Conservation (phyloP, 106 monocot genomes). For the Dioscorea zingiberensis region DNA sequence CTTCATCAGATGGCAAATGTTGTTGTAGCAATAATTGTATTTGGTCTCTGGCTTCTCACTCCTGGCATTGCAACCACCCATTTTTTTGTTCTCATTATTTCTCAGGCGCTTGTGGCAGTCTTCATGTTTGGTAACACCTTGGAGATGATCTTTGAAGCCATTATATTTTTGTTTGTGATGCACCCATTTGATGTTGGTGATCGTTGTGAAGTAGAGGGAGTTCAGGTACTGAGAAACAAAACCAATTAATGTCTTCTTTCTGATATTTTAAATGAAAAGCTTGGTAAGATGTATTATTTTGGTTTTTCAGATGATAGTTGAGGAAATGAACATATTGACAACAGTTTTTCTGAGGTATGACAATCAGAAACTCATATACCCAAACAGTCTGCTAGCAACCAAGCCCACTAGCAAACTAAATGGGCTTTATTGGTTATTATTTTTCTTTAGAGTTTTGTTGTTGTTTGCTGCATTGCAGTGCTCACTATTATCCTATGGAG, state of each 20-base stretch:
- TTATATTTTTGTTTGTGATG: not conserved
- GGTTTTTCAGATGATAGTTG: not conserved
- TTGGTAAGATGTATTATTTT: not conserved
- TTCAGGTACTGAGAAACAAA: not conserved
- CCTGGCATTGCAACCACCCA: not conserved
- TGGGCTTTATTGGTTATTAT: too few species aligned
- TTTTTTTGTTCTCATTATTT: not conserved
- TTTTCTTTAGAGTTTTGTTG: too few species aligned
- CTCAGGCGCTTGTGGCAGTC: not conserved
- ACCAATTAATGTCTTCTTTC: too few species aligned
- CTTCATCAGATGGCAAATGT: too few species aligned
- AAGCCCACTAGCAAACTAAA: not conserved
- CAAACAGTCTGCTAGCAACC: not conserved
- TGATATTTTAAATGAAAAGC: too few species aligned
- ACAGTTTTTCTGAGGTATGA: not conserved
- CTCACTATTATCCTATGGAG: too few species aligned
- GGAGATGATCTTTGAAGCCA: not conserved
- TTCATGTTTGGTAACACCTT: conserved; percentile 3
- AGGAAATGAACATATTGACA: conserved; percentile 5
- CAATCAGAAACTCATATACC: not conserved
- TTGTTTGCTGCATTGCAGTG: too few species aligned
- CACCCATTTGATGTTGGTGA: conserved; percentile 1
- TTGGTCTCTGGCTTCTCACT: not conserved
- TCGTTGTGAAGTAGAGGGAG: not conserved
- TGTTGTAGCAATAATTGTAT: not conserved